phyloP scores from a whole-genome alignment of 225 moss, liverwort and hornwort species.

The Bryum argenteum region DNA sequence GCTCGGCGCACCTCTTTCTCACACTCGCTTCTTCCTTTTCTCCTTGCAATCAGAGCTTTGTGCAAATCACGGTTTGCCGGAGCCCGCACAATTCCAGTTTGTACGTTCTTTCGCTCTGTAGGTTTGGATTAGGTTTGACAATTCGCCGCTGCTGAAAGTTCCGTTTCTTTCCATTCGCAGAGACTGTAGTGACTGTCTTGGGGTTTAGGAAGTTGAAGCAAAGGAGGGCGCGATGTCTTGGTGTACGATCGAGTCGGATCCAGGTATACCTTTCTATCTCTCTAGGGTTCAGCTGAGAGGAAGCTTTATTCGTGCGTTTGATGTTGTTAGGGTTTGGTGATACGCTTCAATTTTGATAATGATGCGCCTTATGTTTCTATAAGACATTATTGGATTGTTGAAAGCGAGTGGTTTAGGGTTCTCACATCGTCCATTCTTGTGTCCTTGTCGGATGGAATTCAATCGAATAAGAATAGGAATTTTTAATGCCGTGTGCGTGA shows the following conservation, averaged over 20 bases:
- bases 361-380: background rate
- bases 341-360: background rate
- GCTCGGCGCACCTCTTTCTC: background rate
- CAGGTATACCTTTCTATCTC: conserved; percentile 44
- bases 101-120: background rate
- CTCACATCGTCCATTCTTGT: no score
- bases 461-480: background rate
- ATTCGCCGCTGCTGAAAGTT: background rate
- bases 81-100: background rate
- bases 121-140: no score
- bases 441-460: no score
- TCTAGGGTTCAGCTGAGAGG: conserved; percentile 30
- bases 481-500: background rate
- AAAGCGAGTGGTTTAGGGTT: background rate
- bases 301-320: background rate
- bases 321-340: conserved; percentile 17
- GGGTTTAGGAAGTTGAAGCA: conserved; percentile 26
- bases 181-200: background rate
- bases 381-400: background rate
- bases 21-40: no score
- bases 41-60: conserved; percentile 7
- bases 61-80: conserved; percentile 3
- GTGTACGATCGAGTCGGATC: conserved; percentile 97
- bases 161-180: conserved; percentile 1
- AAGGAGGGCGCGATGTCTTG: conserved; percentile 67